Evolutionary conservation across 2,329 filamentous ascomycete species (phyloP), one percentile per base, ranked within the genome.

Genomic region (Aspergillus eucalypticola): DNA sequence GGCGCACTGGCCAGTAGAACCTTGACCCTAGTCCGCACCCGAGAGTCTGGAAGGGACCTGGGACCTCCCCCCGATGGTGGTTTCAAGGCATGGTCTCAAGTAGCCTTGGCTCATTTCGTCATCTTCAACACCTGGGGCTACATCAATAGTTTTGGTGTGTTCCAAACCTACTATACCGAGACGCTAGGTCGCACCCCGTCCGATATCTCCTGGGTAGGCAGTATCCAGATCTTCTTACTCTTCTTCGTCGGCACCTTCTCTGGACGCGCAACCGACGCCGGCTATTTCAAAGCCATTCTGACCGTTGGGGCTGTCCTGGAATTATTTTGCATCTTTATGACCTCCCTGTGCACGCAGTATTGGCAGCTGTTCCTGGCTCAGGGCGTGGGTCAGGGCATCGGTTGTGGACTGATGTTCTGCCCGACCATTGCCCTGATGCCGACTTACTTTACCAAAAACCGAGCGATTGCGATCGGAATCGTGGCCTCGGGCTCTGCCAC

Each of bases 381-480:
- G 63, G 86, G 84, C 0, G 62, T 88, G 1, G 85, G 84, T 46
- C 79, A 83, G 25, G 85, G 86, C 0, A 71, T 88, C 1, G 85
- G 86, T 1, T 76, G 78, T 66, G 80, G 85, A 1, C 71, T 86
- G 55, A 75, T 86, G 65, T 85, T 86, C 73, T 79, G 80, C 48
- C 81, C 86, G 29, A 81, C 79, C 17, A 67, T 85, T 35, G 79
- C 83, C n/a, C 73, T 87, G 21, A 75, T 86, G 8, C 79, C 84
- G 13, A 87, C 85, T 0, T 89, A 88, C 58, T 90, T 90, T 65
- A 78, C 77, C 8, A 81, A 73, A n/a, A 83, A 83, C n/a, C 80
- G 84, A 3, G 82, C 81, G 0, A 75, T 89, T 2, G 88, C 87
- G 0, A 79, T 90, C 17, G 85, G 85, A 0, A 79, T 88, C 7